phyloP scores from a whole-genome alignment of 2,329 filamentous ascomycete species.

The Trichoderma sp. region DNA sequence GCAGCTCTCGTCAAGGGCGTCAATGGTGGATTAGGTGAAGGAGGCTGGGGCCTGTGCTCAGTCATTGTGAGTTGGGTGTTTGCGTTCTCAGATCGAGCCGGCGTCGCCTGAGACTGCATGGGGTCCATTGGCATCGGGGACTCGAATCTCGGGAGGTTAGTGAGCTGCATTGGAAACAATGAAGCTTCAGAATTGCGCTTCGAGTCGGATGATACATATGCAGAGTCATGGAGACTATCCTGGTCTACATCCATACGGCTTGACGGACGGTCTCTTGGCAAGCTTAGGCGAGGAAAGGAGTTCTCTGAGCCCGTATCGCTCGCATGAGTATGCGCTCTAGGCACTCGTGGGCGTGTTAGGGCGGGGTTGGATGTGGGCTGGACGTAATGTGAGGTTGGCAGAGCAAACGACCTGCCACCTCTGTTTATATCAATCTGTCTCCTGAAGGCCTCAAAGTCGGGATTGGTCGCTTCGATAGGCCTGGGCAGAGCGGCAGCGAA shows the following conservation, averaged over 20 bases:
- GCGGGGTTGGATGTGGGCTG: slow-evolving; percentile 35
- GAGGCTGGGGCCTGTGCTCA: slow-evolving; percentile 47
- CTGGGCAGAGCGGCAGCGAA: slow-evolving; percentile 69
- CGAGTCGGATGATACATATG: slow-evolving; percentile 56
- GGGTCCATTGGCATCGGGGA: slow-evolving; percentile 38
- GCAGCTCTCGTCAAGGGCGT: slow-evolving; percentile 42
- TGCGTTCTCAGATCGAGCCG: slow-evolving; percentile 50
- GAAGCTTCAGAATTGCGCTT: slow-evolving; percentile 55
- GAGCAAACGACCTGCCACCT: slow-evolving; percentile 45
- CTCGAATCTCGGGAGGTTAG: slow-evolving; percentile 47
- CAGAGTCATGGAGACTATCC: slow-evolving; percentile 53
- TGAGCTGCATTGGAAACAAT: slow-evolving; percentile 42
- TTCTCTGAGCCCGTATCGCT: slow-evolving; percentile 45
- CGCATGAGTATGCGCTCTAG: slow-evolving; percentile 52
- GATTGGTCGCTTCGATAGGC: slow-evolving; percentile 68
- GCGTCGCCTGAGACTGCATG: slow-evolving; percentile 29
- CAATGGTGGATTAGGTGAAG: slow-evolving; percentile 32
- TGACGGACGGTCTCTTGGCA: slow-evolving; percentile 26
- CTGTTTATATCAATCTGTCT: slow-evolving; percentile 69
- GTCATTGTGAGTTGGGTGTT: slow-evolving; percentile 58
- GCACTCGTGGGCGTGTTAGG: slow-evolving; percentile 44
- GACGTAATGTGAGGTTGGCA: slow-evolving; percentile 50
- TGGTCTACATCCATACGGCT: slow-evolving; percentile 48
- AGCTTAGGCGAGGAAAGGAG: slow-evolving; percentile 30
- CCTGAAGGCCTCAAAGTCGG: slow-evolving; percentile 79